phyloP scores from a whole-genome alignment of 805 yeast genomes.

The Huiozyma sinensis region DNA sequence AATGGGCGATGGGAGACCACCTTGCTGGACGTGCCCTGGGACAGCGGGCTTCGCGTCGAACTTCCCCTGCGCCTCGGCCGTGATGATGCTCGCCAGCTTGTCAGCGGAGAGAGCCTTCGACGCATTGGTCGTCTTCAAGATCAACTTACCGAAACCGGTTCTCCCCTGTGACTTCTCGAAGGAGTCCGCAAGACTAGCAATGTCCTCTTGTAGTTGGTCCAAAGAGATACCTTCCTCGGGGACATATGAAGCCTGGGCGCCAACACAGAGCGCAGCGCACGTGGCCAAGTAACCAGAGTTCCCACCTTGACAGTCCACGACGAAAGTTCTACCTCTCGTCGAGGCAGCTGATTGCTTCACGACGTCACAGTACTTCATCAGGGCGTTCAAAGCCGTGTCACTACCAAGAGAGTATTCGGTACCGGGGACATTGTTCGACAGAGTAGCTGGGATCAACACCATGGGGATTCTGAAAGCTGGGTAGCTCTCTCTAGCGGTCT shows the following conservation, averaged over 20 bases:
- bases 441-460: constrained; percentile 69
- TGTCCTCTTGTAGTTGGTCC: constrained; percentile 53
- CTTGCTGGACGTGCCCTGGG: constrained; percentile 85
- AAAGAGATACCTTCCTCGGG: constrained; percentile 63
- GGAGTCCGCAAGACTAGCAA: constrained; percentile 46
- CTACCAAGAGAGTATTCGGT: constrained; percentile 69
- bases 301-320: constrained; percentile 80
- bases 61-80: constrained; percentile 50
- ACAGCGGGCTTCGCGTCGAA: constrained; percentile 72
- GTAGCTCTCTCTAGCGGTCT: constrained; percentile 46
- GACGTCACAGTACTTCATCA: constrained; percentile 67
- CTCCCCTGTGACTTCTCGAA: constrained; percentile 55
- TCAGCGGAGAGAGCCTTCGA: constrained; percentile 58
- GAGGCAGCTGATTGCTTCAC: constrained; percentile 72
- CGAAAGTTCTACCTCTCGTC: constrained; percentile 66
- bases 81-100: constrained; percentile 56
- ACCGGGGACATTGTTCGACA: constrained; percentile 75
- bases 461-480: constrained; percentile 71
- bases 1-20: constrained; percentile 65
- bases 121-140: constrained; percentile 61
- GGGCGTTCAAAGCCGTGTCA: constrained; percentile 63
- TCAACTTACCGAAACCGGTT: constrained; percentile 56
- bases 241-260: constrained; percentile 64
- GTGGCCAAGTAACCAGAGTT: constrained; percentile 73
- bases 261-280: constrained; percentile 54